A percentile compares a stretch with the other conserved stretches of the same genome.
Conservation (phyloP, 192 early-diverging fungal species). For the Rhizophagus clarus region DNA sequence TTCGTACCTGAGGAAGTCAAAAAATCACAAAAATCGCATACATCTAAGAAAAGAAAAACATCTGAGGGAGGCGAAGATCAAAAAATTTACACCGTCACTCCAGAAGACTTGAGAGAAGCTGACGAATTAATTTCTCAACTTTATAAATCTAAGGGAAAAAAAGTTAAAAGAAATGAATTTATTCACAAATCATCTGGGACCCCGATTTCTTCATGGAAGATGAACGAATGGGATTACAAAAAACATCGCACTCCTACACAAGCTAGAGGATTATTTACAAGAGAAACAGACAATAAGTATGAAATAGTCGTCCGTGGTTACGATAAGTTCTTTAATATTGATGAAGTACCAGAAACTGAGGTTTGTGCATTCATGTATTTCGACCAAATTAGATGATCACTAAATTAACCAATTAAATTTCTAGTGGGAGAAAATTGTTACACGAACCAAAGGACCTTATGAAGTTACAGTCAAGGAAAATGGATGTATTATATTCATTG, state of each 20-base stretch:
- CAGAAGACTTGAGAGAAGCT: background rate
- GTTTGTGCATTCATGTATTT: slow-evolving; percentile 31
- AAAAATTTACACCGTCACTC: background rate
- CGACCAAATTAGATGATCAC: background rate
- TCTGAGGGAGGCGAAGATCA: background rate
- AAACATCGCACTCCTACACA: slow-evolving; percentile 70
- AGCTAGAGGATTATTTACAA: slow-evolving; percentile 84
- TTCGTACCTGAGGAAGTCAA: no score
- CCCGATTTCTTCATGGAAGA: slow-evolving; percentile 57
- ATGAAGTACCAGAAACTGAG: slow-evolving; percentile 60
- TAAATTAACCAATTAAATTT: slow-evolving; percentile 16
- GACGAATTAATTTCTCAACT: background rate
- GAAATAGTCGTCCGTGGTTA: slow-evolving; percentile 86
- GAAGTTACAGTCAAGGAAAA: slow-evolving; percentile 96
- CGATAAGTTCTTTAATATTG: slow-evolving; percentile 95
- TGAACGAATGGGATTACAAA: slow-evolving; percentile 71
- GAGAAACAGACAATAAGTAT: slow-evolving; percentile 35
- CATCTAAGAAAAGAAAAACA: no score
- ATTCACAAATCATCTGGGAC: background rate
- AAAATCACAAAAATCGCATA: no score
- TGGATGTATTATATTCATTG: slow-evolving; percentile 91
- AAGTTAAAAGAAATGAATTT: background rate
- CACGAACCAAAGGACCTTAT: slow-evolving; percentile 78
- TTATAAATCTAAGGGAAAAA: background rate
- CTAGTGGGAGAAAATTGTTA: slow-evolving; percentile 59